phyloP scores from a whole-genome alignment of 2,329 filamentous ascomycete species.

The Fusarium xylarioides region DNA sequence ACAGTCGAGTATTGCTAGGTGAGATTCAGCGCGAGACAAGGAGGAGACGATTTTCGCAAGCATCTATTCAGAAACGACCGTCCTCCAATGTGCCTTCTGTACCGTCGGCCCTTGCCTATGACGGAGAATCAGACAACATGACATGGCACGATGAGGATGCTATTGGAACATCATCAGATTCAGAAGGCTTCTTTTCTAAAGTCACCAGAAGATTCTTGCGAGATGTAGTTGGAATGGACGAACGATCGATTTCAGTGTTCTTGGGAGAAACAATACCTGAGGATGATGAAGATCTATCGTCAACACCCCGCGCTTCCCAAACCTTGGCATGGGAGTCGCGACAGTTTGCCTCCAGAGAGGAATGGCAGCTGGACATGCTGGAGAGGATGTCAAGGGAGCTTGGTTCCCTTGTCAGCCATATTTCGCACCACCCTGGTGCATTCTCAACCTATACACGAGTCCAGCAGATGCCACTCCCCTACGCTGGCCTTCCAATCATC shows the following conservation, averaged over 20 bases:
- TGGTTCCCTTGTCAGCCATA: constrained; percentile 81
- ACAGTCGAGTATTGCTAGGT: constrained; percentile 84
- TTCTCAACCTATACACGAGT: constrained; percentile 82
- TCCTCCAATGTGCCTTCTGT: constrained; percentile 42
- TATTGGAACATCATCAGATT: constrained; percentile 56
- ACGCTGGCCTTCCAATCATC: constrained; percentile 78
- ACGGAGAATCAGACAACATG: constrained; percentile 51
- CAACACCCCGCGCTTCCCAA: constrained; percentile 57
- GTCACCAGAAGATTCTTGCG: constrained; percentile 87
- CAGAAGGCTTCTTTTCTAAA: constrained; percentile 79
- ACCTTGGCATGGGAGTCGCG: constrained; percentile 42
- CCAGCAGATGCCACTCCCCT: constrained; percentile 73
- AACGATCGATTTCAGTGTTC: constrained; percentile 82
- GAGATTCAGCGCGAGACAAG: constrained; percentile 89
- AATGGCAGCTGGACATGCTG: constrained; percentile 81
- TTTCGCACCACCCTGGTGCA: constrained; percentile 83
- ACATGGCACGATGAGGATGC: constrained; percentile 65
- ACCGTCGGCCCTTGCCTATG: constrained; percentile 41
- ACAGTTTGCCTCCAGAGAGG: constrained; percentile 49
- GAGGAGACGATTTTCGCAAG: constrained; percentile 70
- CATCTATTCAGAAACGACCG: constrained; percentile 50
- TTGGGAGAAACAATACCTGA: constrained; percentile 80
- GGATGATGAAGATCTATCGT: constrained; percentile 57
- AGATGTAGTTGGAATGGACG: constrained; percentile 91
- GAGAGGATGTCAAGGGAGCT: constrained; percentile 89